phyloP scores from a whole-genome alignment of 306 rosid genomes.

The Fragaria vesca region DNA sequence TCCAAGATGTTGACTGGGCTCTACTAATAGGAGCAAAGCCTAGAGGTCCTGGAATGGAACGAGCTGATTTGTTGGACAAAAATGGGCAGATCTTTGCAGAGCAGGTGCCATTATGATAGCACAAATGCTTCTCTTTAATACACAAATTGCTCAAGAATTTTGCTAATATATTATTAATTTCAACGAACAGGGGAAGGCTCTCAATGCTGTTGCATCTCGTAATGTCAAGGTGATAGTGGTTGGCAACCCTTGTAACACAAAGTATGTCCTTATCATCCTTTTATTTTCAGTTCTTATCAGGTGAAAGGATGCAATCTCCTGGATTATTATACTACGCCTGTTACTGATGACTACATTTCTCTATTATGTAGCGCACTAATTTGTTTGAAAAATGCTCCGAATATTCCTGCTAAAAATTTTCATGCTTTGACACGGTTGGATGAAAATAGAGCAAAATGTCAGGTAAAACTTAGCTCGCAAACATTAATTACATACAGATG shows the following conservation, averaged over 20 bases:
- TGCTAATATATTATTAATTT: not conserved
- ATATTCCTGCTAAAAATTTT: slow-evolving; percentile 86
- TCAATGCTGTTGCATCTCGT: slow-evolving; percentile 80
- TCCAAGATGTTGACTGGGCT: slow-evolving; percentile 97
- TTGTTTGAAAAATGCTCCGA: slow-evolving; percentile 96
- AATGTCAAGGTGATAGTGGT: slow-evolving; percentile 90
- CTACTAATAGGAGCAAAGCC: slow-evolving; percentile 96
- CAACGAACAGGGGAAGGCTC: slow-evolving; percentile 70
- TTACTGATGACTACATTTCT: slow-evolving; percentile 23
- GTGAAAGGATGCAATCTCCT: slow-evolving; percentile 7
- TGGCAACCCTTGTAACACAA: slow-evolving; percentile 97
- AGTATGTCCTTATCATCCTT: slow-evolving; percentile 45
- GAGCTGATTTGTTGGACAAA: slow-evolving; percentile 79
- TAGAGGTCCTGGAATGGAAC: slow-evolving; percentile 98
- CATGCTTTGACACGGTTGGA: slow-evolving; percentile 96
- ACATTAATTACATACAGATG: not conserved
- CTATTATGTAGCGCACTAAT: slow-evolving; percentile 68
- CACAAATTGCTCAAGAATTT: slow-evolving; percentile 13
- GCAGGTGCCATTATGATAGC: slow-evolving; percentile 51
- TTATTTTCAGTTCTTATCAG: slow-evolving; percentile 1
- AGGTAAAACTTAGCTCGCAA: slow-evolving; percentile 48
- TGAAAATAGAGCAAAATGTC: slow-evolving; percentile 97
- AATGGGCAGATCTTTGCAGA: slow-evolving; percentile 84
- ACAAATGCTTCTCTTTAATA: not conserved
- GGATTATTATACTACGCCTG: slow-evolving; percentile 15